These are phyloP conservation scores for Neopestalotiopsis clavispora DNA, from an alignment of 2,329 filamentous ascomycete genomes.

Conservation along the genomic window DNA sequence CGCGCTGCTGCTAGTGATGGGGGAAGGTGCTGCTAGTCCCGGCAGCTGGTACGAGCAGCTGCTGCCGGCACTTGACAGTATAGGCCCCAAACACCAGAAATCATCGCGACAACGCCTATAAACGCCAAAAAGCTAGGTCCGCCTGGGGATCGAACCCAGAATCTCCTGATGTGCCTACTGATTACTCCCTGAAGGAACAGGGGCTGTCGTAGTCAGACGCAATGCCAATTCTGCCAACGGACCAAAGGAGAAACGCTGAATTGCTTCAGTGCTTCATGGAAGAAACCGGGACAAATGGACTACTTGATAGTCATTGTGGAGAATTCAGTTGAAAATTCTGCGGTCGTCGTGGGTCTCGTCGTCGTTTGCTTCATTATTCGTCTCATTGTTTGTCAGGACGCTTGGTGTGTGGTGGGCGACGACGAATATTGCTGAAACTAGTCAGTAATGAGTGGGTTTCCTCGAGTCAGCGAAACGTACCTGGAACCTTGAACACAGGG, in stretches of 20 bases:
- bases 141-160: conserved; percentile 1
- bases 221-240: conserved; percentile 2
- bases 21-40: no score
- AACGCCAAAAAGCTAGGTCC: background rate
- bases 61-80: no score
- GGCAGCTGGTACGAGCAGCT: no score
- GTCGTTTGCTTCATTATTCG: background rate
- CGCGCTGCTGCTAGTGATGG: no score
- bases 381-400: background rate
- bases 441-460: no score
- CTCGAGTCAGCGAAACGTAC: no score
- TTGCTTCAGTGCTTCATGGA: background rate
- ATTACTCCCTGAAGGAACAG: background rate
- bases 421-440: no score
- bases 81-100: no score
- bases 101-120: background rate
- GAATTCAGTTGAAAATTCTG: background rate
- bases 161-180: background rate
- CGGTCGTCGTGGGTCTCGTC: background rate
- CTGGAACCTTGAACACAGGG: no score
- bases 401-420: background rate
- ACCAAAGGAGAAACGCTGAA: background rate
- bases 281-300: no score
- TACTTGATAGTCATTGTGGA: background rate
- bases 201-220: background rate